Evolutionary conservation across 257 asterid genomes (phyloP).

Genomic region (Solanum ossicruentum): DNA sequence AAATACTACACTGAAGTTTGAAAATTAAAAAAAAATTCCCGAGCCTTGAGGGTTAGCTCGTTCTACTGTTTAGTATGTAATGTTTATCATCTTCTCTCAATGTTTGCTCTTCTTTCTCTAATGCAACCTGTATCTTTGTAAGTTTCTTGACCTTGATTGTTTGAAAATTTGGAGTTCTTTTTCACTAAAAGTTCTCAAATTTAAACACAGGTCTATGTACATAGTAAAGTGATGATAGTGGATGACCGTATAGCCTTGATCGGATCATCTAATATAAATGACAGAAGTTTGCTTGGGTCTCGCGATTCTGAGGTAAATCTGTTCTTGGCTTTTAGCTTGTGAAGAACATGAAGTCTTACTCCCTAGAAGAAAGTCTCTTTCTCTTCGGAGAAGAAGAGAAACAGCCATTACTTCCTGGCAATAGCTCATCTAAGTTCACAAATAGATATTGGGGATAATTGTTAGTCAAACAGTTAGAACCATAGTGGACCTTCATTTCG

Average conservation of each 20-base stretch:
- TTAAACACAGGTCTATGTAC: slow-evolving; percentile 63
- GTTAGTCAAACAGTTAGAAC: background rate
- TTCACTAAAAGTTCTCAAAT: background rate
- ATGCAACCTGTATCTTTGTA: background rate
- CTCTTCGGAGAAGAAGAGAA: background rate
- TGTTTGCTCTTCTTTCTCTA: background rate
- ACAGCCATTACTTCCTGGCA: background rate
- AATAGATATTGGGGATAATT: background rate
- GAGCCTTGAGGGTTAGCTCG: background rate
- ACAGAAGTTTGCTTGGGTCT: slow-evolving; percentile 93
- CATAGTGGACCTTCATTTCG: background rate
- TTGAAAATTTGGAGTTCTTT: background rate
- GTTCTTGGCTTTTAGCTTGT: background rate
- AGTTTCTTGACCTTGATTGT: background rate
- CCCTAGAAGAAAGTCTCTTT: background rate
- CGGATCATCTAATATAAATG: slow-evolving; percentile 90
- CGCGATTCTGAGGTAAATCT: slow-evolving; percentile 86
- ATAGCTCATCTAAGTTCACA: background rate
- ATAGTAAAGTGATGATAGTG: slow-evolving; percentile 89
- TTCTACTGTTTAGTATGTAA: background rate
- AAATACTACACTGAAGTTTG: background rate
- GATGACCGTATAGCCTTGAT: slow-evolving; percentile 71
- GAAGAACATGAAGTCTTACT: background rate
- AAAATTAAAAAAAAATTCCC: background rate
- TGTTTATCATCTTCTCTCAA: background rate